Base-by-base conservation (phyloP, 495 filamentous ascomycete genomes). In the Cetradonia linearis region DNA sequence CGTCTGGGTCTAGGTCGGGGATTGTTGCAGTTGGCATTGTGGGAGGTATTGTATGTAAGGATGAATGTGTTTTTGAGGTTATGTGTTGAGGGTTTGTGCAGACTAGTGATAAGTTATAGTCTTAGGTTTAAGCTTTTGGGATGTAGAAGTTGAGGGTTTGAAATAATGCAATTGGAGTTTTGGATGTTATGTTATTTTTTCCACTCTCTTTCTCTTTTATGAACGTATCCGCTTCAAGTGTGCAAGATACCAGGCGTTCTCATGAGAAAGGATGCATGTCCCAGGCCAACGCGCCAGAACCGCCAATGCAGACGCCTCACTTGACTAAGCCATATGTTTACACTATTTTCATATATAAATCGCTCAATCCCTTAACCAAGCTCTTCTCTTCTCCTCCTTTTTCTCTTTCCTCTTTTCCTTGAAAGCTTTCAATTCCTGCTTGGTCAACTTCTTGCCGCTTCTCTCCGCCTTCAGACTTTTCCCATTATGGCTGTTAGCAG, bases 331-430 rank as follows among this genome's bases (percentile, higher is more conserved):
- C 8, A 34, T 59, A 34, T 53, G 42, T 42, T 37, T 60, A 60
- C 58, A 60, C 2, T 25, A 1, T 28, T 40, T 48, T 44, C 27
- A 20, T n/a, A 53, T 13, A 46, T 9, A 11, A n/a, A 30, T n/a
- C 5, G 20, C 20, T 81, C 74, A 95, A 77, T 96, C 92, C 55
- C 84, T 73, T 68, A 96, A 72, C 90, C 94, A 98, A 18, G 91
- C 94, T 56, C 91, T 75, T 52, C 91, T 76, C 74, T 95, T 97
- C 76, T 96, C 90, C 70, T 95, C 90, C 76, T 98, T 98, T 78
- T 83, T 90, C 63, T 90, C 86, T 42, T 82, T 74, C 56, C 86
- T 77, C 73, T 87, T 91, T 50, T 89, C 84, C 71, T 82, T 85
- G 63, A 91, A 77, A 58, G 76, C 70, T 73, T 89, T 90, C 65